These are phyloP conservation scores for Penicillium sp. DNA, from an alignment of 2,329 filamentous ascomycete species.

Conservation along the genomic window DNA sequence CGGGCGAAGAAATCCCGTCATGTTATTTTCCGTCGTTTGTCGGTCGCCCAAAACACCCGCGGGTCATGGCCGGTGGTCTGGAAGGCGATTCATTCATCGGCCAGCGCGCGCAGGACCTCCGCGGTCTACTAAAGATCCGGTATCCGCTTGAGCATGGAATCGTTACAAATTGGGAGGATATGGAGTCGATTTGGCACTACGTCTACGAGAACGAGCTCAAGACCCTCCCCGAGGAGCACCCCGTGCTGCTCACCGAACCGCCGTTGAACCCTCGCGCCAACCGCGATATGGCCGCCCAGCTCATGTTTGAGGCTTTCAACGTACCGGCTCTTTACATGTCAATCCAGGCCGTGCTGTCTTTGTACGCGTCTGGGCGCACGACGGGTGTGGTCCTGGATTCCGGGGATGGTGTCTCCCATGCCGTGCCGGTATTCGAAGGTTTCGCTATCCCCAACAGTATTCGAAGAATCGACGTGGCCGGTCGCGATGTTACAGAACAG, in stretches of 20 bases:
- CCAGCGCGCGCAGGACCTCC: slow-evolving; percentile 84
- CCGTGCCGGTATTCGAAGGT: slow-evolving; percentile 96
- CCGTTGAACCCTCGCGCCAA: slow-evolving; percentile 95
- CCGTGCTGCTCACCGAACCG: slow-evolving; percentile 93
- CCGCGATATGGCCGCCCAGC: slow-evolving; percentile 93
- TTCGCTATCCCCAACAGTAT: slow-evolving; percentile 97
- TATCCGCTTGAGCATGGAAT: slow-evolving; percentile 98
- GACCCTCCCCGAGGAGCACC: slow-evolving; percentile 97
- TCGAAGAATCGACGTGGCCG: slow-evolving; percentile 92
- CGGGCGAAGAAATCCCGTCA: slow-evolving; percentile 93
- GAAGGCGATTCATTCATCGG: slow-evolving; percentile 98
- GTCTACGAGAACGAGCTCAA: slow-evolving; percentile 96
- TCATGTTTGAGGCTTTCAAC: slow-evolving; percentile 98
- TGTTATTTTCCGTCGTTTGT: slow-evolving; percentile 98
- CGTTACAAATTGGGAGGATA: slow-evolving; percentile 99
- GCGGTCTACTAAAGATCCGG: slow-evolving; percentile 90
- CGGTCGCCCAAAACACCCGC: slow-evolving; percentile 90
- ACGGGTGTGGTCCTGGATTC: slow-evolving; percentile 95
- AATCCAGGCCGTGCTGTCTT: slow-evolving; percentile 92
- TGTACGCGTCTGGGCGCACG: slow-evolving; percentile 94
- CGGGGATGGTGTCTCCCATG: slow-evolving; percentile 95
- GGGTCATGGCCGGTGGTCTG: slow-evolving; percentile 92
- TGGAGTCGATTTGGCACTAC: slow-evolving; percentile 99
- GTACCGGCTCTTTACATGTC: slow-evolving; percentile 95
- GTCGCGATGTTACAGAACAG: slow-evolving; percentile 94